Evolutionary conservation across 352 stramenopile genomes (phyloP).

Genomic region (Hyaloperonospora arabidopsidis): DNA sequence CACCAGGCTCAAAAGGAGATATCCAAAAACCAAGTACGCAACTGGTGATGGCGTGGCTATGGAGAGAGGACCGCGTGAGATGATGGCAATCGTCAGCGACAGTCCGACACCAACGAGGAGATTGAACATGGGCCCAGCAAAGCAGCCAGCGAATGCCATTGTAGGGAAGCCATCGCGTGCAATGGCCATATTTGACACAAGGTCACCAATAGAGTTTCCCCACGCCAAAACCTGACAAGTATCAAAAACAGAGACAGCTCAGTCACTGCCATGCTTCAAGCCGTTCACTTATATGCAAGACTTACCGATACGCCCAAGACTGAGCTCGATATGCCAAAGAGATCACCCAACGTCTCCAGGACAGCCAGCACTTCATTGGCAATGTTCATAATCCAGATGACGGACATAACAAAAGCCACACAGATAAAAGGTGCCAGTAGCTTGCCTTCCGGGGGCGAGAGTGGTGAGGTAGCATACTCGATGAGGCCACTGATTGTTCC

Average conservation of each 20-base stretch:
- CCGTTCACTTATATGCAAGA: constrained; percentile 2
- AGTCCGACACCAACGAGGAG: constrained; percentile 62
- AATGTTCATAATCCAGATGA: constrained; percentile 85
- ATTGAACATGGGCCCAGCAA: constrained; percentile 78
- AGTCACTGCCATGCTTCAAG: background rate
- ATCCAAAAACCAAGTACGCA: constrained; percentile 61
- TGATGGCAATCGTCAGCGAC: constrained; percentile 55
- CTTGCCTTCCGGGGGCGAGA: constrained; percentile 42
- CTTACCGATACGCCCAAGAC: constrained; percentile 71
- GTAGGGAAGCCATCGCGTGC: constrained; percentile 70
- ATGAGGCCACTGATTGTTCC: constrained; percentile 37
- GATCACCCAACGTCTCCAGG: constrained; percentile 57
- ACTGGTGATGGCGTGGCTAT: constrained; percentile 50
- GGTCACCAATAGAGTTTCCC: constrained; percentile 74
- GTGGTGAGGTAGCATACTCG: constrained; percentile 35
- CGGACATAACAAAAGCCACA: constrained; percentile 76
- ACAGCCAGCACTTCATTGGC: constrained; percentile 69
- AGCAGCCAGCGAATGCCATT: constrained; percentile 80
- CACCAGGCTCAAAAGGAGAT: constrained; percentile 52
- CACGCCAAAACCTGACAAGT: constrained; percentile 55
- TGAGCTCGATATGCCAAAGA: constrained; percentile 71
- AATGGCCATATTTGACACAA: constrained; percentile 76
- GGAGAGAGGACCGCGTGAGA: constrained; percentile 41
- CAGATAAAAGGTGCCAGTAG: constrained; percentile 50
- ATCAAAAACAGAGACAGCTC: constrained; percentile 14